These are phyloP conservation scores for Lepidium didymum DNA, from an alignment of 345 rosid genomes.

Conservation along the genomic window DNA sequence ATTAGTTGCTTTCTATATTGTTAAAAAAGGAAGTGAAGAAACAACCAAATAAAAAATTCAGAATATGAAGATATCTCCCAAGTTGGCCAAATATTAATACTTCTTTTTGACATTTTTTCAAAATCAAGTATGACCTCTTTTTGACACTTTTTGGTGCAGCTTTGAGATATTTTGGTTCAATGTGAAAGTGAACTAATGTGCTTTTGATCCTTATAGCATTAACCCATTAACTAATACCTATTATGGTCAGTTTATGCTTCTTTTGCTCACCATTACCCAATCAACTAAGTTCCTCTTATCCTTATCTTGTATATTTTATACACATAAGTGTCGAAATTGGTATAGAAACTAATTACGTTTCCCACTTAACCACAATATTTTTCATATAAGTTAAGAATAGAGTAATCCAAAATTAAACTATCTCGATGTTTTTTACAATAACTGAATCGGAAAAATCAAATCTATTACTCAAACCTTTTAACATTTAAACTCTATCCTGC, in stretches of 20 bases:
- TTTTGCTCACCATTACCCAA: slow-evolving; percentile 2
- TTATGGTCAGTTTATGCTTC: slow-evolving; percentile 3
- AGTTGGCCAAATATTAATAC: slow-evolving; percentile 24
- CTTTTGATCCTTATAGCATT: slow-evolving; percentile 3
- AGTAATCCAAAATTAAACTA: neutral
- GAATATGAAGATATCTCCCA: slow-evolving; percentile 1
- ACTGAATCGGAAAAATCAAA: no score
- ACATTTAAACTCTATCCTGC: no score
- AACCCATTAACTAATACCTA: slow-evolving; percentile 8
- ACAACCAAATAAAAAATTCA: neutral
- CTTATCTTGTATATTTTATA: neutral
- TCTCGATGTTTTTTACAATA: no score
- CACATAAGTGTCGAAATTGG: neutral
- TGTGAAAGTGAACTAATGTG: slow-evolving; percentile 18
- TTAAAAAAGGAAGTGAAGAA: neutral
- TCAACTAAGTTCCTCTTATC: neutral
- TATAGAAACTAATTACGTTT: neutral
- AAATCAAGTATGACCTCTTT: slow-evolving; percentile 4
- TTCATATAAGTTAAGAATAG: neutral
- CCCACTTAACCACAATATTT: neutral
- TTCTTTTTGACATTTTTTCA: slow-evolving; percentile 21
- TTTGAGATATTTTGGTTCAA: slow-evolving; percentile 23
- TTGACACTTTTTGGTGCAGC: slow-evolving; percentile 2
- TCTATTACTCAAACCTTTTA: no score
- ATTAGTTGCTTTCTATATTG: slow-evolving; percentile 9